Evolutionary conservation across 805 yeast genomes (phyloP), one percentile per base, ranked within the genome.

Genomic region (Sugiyamaella lignohabitans): DNA sequence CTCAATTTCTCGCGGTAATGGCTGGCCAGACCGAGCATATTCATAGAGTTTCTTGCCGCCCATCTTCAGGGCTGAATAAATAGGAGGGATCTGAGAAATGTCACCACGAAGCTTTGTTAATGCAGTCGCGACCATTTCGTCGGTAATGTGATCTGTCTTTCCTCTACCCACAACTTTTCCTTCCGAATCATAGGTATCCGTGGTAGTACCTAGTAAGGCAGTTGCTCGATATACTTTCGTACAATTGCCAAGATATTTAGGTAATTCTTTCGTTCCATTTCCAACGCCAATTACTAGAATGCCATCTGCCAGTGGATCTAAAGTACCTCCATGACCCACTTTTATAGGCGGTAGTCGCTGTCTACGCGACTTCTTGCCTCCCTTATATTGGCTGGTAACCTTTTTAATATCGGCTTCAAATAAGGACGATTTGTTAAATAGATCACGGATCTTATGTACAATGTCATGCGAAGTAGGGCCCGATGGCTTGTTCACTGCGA

Each of bases 281-380:
- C 96, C 96, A n/a, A 93, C 78, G 3, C 98, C 99, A 46, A 93
- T 73, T 1, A 94, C 91, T 29, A 70, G 64, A 1, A 91, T 89
- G 8, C 99, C 99, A n/a, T 88, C 80, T 0, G 99, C 99, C 38
- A 86, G 66, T 0, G 98, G 97, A 59, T 93, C 99, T 34, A 93
- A 70, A 0, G 99, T 93, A 6, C 99, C 99, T 17, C 98, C 99
- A 64, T 93, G 99, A 1, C 99, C 99, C 72, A 91, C 83, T 59
- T 93, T 93, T 29, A 89, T 80, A 56, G 80, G 81, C 48, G 76
- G 75, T 45, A 76, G 73, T 49, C 75, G 72, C 73, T 32, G 68
- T 71, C 44, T 71, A 64, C 47, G 76, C 70, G 60, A 10, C 30
- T 70, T 65, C 38, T 63, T 54, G 47, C 67, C 65, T 39, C 47